Base-by-base conservation (phyloP, 1,139 yeast species). In the Magnusiomyces tetraspermus region DNA sequence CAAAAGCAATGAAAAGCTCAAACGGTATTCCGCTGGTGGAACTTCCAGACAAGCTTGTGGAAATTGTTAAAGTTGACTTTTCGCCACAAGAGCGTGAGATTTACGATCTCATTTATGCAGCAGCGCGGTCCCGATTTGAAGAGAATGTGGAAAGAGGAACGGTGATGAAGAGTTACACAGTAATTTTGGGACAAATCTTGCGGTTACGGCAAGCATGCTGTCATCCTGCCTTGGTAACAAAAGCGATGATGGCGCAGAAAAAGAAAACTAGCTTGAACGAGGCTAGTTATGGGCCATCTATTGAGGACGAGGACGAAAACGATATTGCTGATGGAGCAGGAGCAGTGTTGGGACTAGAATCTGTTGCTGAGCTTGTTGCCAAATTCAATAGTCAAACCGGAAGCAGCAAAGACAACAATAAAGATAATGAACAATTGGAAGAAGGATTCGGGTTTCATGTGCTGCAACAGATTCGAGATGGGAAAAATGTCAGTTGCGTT, bases 171-270 rank as follows among this genome's bases (percentile, higher is more conserved):
- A 80, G 78, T 55, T 90, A 87, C 64, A 80, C 94, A 1, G 83
- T 86, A 45, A 87, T 92, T 58, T 71, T 92, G 58, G 84, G 94
- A 1, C 95, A 87, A 63, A 84, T 92, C 55, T 68, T 90, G 57
- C 74, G 97, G 53, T 72, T 92, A 46, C 75, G 97, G 53, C 97
- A 92, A 65, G 79, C 85, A 0, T 92, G 97, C 64, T 88, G 96
- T 63, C 97, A 92, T 65, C 77, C 85, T 19, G 78, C 78, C 52
- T 70, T 87, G 54, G 77, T 85, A 1, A 79, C 79, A 4, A 64
- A 72, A 2, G 63, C 73, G 2, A 59, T 61, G 13, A 55, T 56
- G 28, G 58, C 55, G 1, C 24, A 38, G n/a, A 38, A 64, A 55
- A 6, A 51, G 55, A n/a, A 55, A 55, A 15, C 45, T 55, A 26